Evolutionary conservation across 2,329 filamentous ascomycete species (phyloP), one percentile per base, ranked within the genome.

Genomic region (Xylariales sp.): DNA sequence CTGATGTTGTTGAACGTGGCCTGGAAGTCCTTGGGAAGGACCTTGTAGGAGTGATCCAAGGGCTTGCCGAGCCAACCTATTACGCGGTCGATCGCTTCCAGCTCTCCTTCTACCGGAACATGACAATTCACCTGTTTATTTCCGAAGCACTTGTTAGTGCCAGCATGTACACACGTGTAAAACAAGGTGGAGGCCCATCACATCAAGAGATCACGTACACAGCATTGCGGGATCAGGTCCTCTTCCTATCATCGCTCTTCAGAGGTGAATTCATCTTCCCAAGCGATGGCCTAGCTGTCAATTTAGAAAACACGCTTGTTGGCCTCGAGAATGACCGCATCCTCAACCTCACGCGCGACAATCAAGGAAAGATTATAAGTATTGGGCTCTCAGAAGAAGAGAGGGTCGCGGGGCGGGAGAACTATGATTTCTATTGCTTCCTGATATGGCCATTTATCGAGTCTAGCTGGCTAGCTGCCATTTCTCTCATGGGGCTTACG

Each of bases 391-490:
- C 85, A 14, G 78, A 85, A 5, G 66, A 75, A 4, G 93, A 98
- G 60, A 76, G 90, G 14, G 71, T 75, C 20, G 81, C 76, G 6
- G 93, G 93, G 2, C 73, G 91, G 25, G 93, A 98, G 61, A 97
- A 96, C 53, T 98, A 86, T 54, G 93, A 98, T 57, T 98, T 98
- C 62, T 97, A 97, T 65, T 97, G 91, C 65, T 98, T 97, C 71
- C 67, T 98, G 15, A 88, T 98, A 46, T 98, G 93, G 93, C 93
- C 93, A 0, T 98, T 98, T 51, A 90, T 97, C 48, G 93, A 98
- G 62, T 85, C 90, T 0, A 84, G 78, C 37, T 98, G 93, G 93
- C 75, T 98, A 2, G 90, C 88, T 10, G 85, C 89, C 0, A 84
- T 97, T 1, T 88, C 86, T 0, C 70, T 97, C 1, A 83, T 95